These are phyloP conservation scores for Kwoniella mangroviensis DNA, from an alignment of 768 basidiomycete genomes.

Conservation along the genomic window DNA sequence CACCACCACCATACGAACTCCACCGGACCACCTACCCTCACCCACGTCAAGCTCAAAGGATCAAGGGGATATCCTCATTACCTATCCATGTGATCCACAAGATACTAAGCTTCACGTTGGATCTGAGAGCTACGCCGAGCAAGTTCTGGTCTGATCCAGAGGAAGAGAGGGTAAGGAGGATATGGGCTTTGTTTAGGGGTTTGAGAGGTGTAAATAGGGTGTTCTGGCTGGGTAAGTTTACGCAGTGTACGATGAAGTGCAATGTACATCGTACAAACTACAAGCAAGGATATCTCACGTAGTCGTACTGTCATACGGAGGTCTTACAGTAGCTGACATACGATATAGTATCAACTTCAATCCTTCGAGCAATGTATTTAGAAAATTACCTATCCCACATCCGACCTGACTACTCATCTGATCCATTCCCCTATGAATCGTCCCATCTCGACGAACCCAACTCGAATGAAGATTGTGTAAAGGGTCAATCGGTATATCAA, in stretches of 20 bases:
- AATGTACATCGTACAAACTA: too few relatives aligned
- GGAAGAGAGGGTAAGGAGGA: slow-evolving; percentile 42
- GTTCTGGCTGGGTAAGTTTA: slow-evolving; percentile 42
- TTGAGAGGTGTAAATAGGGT: slow-evolving; percentile 39
- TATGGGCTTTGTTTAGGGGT: slow-evolving; percentile 44
- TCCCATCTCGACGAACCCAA: slow-evolving; percentile 4
- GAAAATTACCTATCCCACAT: slow-evolving; percentile 26
- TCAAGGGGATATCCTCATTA: slow-evolving; percentile 25
- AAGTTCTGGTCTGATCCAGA: slow-evolving; percentile 30
- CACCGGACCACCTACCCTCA: background rate
- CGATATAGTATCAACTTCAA: slow-evolving; percentile 34
- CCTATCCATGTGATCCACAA: slow-evolving; percentile 38
- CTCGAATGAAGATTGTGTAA: background rate
- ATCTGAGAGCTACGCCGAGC: slow-evolving; percentile 40
- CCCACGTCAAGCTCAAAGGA: background rate
- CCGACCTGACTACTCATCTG: slow-evolving; percentile 29
- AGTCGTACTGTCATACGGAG: too few relatives aligned
- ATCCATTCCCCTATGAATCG: slow-evolving; percentile 43
- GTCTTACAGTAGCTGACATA: background rate
- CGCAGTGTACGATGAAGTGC: too few relatives aligned
- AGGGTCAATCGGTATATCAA: slow-evolving; percentile 23
- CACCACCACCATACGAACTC: slow-evolving; percentile 31
- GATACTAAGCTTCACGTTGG: slow-evolving; percentile 39
- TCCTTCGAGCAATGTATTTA: slow-evolving; percentile 33
- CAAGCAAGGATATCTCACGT: too few relatives aligned